Evolutionary conservation across 2,329 filamentous ascomycete species (phyloP).

Genomic region (Ascochyta lentis): DNA sequence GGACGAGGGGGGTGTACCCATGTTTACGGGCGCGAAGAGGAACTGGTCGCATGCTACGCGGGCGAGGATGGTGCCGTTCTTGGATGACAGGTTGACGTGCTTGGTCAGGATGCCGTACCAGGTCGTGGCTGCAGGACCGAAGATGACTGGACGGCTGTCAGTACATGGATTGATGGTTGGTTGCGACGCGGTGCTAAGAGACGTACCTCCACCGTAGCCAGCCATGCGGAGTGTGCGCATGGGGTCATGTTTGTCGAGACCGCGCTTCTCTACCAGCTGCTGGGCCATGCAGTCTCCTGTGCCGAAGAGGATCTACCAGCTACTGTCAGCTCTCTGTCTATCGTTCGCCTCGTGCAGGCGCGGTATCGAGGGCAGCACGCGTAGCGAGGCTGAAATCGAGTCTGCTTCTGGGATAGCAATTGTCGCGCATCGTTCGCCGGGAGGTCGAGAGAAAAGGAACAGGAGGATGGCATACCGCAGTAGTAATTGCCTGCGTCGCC

Average conservation of each 20-base stretch:
- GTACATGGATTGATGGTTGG: no score
- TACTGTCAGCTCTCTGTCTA: constrained; percentile 3
- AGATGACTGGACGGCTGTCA: constrained; percentile 58
- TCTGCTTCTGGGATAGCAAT: not conserved
- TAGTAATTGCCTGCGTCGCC: constrained; percentile 89
- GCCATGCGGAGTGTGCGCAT: constrained; percentile 79
- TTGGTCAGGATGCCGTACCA: constrained; percentile 85
- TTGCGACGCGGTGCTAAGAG: no score
- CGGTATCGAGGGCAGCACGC: not conserved
- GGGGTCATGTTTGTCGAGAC: constrained; percentile 74
- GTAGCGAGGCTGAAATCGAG: not conserved
- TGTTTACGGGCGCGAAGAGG: constrained; percentile 82
- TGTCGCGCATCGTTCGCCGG: not conserved
- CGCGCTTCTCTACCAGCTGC: constrained; percentile 84
- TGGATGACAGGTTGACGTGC: constrained; percentile 68
- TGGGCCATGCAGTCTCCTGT: constrained; percentile 91
- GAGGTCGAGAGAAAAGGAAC: not conserved
- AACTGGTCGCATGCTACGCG: constrained; percentile 81
- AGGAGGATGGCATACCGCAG: constrained; percentile 61
- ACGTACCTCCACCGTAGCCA: constrained; percentile 55
- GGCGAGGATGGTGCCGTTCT: constrained; percentile 73
- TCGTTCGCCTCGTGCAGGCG: not conserved
- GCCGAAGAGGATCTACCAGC: constrained; percentile 76
- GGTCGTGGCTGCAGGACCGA: constrained; percentile 84
- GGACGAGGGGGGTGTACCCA: constrained; percentile 56